Conservation (phyloP, 1,139 yeast species). For the Pichia sp. region DNA sequence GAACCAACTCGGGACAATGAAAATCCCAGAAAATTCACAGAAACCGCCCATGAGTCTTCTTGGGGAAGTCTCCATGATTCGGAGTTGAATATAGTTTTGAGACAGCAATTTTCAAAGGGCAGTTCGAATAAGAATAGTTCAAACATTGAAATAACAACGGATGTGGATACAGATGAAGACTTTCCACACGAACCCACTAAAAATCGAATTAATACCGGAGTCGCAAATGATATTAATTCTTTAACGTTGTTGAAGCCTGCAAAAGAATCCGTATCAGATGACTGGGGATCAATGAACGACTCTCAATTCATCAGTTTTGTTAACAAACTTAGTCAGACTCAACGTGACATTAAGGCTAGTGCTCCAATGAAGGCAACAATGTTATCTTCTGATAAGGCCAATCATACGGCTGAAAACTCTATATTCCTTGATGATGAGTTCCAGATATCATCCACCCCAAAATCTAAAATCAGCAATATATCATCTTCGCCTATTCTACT, state of each 20-base stretch:
- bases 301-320: slow-evolving; percentile 40
- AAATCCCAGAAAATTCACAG: background rate
- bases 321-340: slow-evolving; percentile 26
- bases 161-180: slow-evolving; percentile 6
- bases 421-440: background rate
- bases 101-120: background rate
- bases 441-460: background rate
- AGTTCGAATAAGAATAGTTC: background rate
- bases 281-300: slow-evolving; percentile 39
- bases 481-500: slow-evolving; percentile 12
- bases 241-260: background rate
- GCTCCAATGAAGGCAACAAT: background rate
- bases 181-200: background rate
- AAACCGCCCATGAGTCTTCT: background rate
- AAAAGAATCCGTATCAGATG: slow-evolving; percentile 5
- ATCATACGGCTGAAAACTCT: background rate
- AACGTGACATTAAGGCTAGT: background rate
- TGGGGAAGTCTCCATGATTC: slow-evolving; percentile 9
- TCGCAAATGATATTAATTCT: background rate
- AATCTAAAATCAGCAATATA: slow-evolving; percentile 1
- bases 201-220: no score
- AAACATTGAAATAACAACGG: slow-evolving; percentile 5
- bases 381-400: background rate
- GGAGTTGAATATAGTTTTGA: background rate
- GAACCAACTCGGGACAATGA: background rate